Base-by-base conservation (phyloP, 768 basidiomycete genomes). In the Russula griseocarnosa region DNA sequence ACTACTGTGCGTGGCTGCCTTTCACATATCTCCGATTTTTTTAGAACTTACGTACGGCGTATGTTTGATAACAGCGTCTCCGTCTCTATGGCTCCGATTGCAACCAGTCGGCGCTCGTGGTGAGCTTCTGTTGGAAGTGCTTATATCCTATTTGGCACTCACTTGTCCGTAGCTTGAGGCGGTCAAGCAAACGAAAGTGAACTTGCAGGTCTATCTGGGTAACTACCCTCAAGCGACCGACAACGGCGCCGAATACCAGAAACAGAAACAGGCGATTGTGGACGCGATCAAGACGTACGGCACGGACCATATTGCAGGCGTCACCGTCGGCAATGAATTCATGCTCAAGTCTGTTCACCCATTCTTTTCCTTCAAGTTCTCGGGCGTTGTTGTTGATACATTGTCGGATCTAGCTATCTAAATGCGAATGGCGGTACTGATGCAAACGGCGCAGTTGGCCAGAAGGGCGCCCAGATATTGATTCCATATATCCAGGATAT, bases 271-370 rank as follows among this genome's bases (percentile, higher is more conserved):
- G 65, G 74, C 76, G n/a, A 83, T 94, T 61, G 75, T 85, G 66
- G 72, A 78, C 3, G 93, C 88, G 10, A 76, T 98, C 59, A 72
- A 87, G 72, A 86, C 83, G 1, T 98, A 87, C 71, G 95, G 95
- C 36, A 81, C 83, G 2, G 82, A 82, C 63, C 74, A 94, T 69
- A 83, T 98, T 58, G 77, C 76, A 0, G 96, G 96, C 10, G 71
- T 98, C 44, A 94, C 88, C 14, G 94, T 97, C 38, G 94, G 96
- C 38, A 96, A 97, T 72, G 94, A 96, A 75, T 92, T 84, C 72
- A 90, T 93, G 71, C 80, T 94, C 55, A 84, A 94, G 85, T 88
- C 54, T 3, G 81, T 76, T 9, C 47, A 22, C 50, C 13, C 30
- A 28, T 60, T 44, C 2, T 51, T 10, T 40, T 30, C 13, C 26